Base-by-base conservation (phyloP, 192 early-diverging fungal genomes). In the Paraglomus brasilianum region DNA sequence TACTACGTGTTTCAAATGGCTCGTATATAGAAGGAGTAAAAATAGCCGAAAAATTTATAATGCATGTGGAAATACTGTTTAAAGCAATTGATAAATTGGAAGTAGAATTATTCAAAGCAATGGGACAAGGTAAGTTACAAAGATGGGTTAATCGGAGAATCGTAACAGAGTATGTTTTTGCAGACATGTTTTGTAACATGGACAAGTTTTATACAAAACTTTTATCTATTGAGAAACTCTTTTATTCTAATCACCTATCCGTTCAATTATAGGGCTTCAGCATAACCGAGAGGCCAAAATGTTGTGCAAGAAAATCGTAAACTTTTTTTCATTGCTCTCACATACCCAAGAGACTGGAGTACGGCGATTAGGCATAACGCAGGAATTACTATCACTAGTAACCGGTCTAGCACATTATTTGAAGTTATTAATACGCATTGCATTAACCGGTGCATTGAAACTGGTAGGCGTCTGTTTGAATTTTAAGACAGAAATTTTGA, bases 11-110 rank as follows among this genome's bases (percentile, higher is more conserved):
- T 48, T 91, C 94, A 8, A 90, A 92, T 69, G 89, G 92, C 41
- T 81, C 85, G 21, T 93, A 89, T 77, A 77, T 91, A 39, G 88
- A 94, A 41, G 90, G 93, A 17, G 84, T 95, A 38, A 81, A 88
- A 53, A 87, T 93, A 74, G 92, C 94, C 0, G 88, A 89, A 69
- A 80, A 82, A 46, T 96, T 98, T 69, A 89, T 98, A 59, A 81
- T 88, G 59, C 95, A 97, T 71, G 94, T 98, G 41, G 94, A 94
- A 69, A 89, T 92, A 50, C 82, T 98, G 9, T 97, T 97, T 81
- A 76, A 83, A 51, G 92, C 91, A 36, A 88, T 98, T 64, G 94
- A 97, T 73, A 83, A 87, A 52, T 88, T 97, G 53, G 94, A 97
- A 66, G 71, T 77, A 38, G 83, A 87, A 66, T 85, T 93, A 47